Evolutionary conservation across 495 filamentous ascomycete genomes (phyloP).

Genomic region (Friedmanniomyces simplex): DNA sequence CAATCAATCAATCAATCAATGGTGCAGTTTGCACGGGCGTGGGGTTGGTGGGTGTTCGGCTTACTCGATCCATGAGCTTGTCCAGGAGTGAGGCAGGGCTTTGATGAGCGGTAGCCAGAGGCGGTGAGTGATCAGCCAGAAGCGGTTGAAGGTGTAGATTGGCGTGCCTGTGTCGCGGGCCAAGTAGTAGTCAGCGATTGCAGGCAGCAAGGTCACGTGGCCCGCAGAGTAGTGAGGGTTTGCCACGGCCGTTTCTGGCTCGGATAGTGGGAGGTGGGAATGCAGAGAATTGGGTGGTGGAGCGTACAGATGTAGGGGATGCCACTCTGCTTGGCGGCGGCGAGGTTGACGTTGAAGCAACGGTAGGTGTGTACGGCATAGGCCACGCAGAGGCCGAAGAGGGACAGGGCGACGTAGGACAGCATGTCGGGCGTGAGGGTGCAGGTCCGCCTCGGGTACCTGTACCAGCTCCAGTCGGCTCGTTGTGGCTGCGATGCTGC

Average conservation of each 20-base stretch:
- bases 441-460: not conserved
- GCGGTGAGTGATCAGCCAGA: conserved; percentile 40
- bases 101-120: conserved; percentile 42
- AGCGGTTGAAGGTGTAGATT: conserved; percentile 29
- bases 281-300: no score
- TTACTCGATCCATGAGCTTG: conserved; percentile 39
- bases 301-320: conserved; percentile 25
- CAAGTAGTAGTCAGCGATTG: not conserved
- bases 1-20: no score
- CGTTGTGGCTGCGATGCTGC: not conserved
- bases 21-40: not conserved
- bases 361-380: conserved; percentile 21
- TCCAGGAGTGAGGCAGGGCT: conserved; percentile 38
- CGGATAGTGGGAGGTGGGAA: no score
- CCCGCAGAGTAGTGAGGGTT: no score
- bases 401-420: conserved; percentile 11
- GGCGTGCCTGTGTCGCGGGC: conserved; percentile 13
- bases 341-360: conserved; percentile 26
- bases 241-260: no score
- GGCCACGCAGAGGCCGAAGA: conserved; percentile 10
- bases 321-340: conserved; percentile 29
- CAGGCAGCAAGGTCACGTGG: no score
- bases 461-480: no score
- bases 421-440: conserved; percentile 1
- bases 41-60: not conserved